Conservation (phyloP, 768 basidiomycete species). For the Omphalotus guepiniiformis region DNA sequence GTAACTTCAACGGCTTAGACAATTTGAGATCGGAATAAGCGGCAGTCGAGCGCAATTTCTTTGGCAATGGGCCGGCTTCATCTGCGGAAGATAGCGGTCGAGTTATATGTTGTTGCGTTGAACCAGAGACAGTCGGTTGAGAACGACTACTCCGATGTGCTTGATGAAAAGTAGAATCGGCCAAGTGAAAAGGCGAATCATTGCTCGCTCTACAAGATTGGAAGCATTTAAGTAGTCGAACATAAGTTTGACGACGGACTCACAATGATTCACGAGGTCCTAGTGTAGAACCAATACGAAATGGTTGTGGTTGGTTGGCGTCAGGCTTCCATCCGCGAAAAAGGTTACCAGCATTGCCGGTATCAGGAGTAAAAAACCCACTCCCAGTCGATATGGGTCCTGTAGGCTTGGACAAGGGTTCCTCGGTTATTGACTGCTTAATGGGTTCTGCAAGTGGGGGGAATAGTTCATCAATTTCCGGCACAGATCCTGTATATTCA, state of each 20-base stretch:
- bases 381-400: conserved; percentile 47
- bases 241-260: background rate
- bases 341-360: conserved; percentile 50
- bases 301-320: conserved; percentile 44
- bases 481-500: conserved; percentile 50
- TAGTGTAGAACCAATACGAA: conserved; percentile 50
- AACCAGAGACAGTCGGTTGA: conserved; percentile 35
- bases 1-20: conserved; percentile 56
- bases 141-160: conserved; percentile 40
- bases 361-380: conserved; percentile 76
- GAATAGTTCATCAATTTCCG: conserved; percentile 70
- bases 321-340: conserved; percentile 56
- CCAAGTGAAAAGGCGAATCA: conserved; percentile 49
- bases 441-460: conserved; percentile 57
- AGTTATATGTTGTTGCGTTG: conserved; percentile 46
- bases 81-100: conserved; percentile 81
- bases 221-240: conserved; percentile 7
- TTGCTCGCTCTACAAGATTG: conserved; percentile 43
- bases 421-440: conserved; percentile 41
- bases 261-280: conserved; percentile 63
- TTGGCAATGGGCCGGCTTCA: conserved; percentile 73
- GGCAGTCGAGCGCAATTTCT: conserved; percentile 65
- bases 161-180: conserved; percentile 58
- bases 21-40: conserved; percentile 51
- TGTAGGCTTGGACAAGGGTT: conserved; percentile 25